These are phyloP conservation scores for Pyronema domesticum DNA, from an alignment of 495 filamentous ascomycete genomes.

Conservation along the genomic window DNA sequence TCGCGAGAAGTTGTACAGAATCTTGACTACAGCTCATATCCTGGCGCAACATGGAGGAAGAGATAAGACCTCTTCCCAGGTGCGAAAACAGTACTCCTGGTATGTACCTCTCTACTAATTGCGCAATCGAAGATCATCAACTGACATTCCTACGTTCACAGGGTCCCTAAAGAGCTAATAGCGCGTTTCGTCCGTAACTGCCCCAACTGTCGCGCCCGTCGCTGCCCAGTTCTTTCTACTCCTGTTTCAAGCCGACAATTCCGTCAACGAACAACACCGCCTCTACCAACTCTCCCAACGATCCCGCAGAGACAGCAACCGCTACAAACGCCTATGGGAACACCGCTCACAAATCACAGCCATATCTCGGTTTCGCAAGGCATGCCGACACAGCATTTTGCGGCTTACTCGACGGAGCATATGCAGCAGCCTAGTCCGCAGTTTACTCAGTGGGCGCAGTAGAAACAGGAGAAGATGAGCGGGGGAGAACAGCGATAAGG, in stretches of 20 bases:
- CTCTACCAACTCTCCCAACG: conserved; percentile 6
- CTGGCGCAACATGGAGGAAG: conserved; percentile 43
- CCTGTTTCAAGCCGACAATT: neutral
- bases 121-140: neutral
- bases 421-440: neutral
- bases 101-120: conserved; percentile 19
- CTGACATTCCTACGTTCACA: conserved; percentile 9
- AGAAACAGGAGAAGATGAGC: neutral
- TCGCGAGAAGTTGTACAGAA: conserved; percentile 39
- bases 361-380: neutral
- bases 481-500: no score
- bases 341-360: neutral
- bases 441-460: neutral
- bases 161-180: conserved; percentile 42
- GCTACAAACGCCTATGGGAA: neutral
- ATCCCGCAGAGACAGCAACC: neutral
- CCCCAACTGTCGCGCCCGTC: conserved; percentile 27
- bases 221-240: neutral
- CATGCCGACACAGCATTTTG: neutral
- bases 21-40: conserved; percentile 38
- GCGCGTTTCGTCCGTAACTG: conserved; percentile 41
- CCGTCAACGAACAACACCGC: neutral
- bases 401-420: neutral
- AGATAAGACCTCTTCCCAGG: conserved; percentile 42
- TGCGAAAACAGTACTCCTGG: conserved; percentile 41